Base-by-base conservation (phyloP, 2,329 filamentous ascomycete species). In the Aspergillus tubingensis region DNA sequence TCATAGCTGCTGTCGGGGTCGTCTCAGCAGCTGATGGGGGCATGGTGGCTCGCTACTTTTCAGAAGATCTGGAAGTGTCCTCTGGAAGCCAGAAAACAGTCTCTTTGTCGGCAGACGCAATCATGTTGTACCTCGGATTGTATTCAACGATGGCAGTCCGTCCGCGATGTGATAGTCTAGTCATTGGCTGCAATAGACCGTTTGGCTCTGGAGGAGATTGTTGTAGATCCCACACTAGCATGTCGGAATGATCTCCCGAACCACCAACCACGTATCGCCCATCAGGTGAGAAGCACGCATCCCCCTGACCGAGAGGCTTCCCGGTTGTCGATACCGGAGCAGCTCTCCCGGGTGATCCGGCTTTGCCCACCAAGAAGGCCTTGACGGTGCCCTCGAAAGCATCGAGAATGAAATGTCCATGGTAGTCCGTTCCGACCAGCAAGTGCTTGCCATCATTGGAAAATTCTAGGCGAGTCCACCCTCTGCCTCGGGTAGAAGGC, bases 401-500 rank as follows among this genome's bases (percentile, higher is more conserved):
- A 73, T 99, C 95, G n/a, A 99, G 81, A 2, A 99, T 80, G 71
- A 95, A 96, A 76, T 99, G 95, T 0, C 92, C 92, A 54, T 84
- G 84, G 6, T 91, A 91, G 52, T 89, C 91, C 2, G 94, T 98
- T 13, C 91, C 91, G 17, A 99, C 76, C 5, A 99, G 83, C 51
- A 99, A 78, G 62, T 86, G 86, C 72, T 96, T 96, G 17, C 95
- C 95, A 70, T 99, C 95, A 70, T 99, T 99, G 60, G 91, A 95
- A 74, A 99, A 98, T 70, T 96, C 92, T 44, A 99, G 83, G 68
- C 90, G 92, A 1, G 91, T 95, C 95, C 95, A 99, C 66, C 74
- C 76, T 48, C 78, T 71, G 38, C 78, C 78, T 27, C 79, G 81
- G 52, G 78, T 82, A 48, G 78, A 81, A 51, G 76, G 79, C 41